Evolutionary conservation across 306 rosid species (phyloP).

Genomic region (Lupinus albus): DNA sequence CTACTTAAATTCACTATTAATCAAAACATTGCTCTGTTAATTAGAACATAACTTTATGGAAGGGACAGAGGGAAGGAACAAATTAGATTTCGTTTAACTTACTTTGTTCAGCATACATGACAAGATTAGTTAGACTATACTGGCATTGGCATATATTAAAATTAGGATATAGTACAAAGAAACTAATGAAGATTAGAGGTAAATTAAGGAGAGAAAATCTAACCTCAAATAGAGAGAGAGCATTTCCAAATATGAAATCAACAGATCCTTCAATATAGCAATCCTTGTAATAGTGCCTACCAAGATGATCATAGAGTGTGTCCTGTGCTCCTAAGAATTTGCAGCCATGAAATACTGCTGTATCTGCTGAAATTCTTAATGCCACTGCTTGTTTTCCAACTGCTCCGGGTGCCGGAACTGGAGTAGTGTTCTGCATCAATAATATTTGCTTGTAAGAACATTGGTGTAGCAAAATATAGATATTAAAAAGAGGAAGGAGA

Average conservation of each 20-base stretch:
- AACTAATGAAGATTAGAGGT: slow-evolving; percentile 14
- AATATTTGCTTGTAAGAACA: slow-evolving; percentile 16
- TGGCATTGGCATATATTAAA: neutral
- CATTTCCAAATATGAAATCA: slow-evolving; percentile 77
- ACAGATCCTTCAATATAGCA: slow-evolving; percentile 76
- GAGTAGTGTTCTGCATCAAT: slow-evolving; percentile 65
- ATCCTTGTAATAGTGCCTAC: slow-evolving; percentile 69
- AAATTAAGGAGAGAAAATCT: slow-evolving; percentile 8
- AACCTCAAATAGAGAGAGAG: slow-evolving; percentile 63
- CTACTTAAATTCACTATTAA: too few relatives aligned
- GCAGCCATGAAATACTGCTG: slow-evolving; percentile 62
- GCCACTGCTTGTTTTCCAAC: slow-evolving; percentile 81
- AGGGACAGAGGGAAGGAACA: neutral
- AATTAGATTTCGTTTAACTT: slow-evolving; percentile 13
- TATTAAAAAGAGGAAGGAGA: neutral
- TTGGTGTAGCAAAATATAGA: neutral
- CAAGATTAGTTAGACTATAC: slow-evolving; percentile 15
- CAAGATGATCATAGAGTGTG: slow-evolving; percentile 69
- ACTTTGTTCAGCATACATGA: neutral
- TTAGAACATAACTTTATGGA: neutral
- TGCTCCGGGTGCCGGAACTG: slow-evolving; percentile 73
- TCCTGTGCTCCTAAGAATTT: slow-evolving; percentile 72
- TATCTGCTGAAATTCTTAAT: slow-evolving; percentile 61
- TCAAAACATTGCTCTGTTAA: neutral
- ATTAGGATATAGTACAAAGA: neutral